Conservation (phyloP, 257 asterid genomes). For the Solanum appendiculatum region DNA sequence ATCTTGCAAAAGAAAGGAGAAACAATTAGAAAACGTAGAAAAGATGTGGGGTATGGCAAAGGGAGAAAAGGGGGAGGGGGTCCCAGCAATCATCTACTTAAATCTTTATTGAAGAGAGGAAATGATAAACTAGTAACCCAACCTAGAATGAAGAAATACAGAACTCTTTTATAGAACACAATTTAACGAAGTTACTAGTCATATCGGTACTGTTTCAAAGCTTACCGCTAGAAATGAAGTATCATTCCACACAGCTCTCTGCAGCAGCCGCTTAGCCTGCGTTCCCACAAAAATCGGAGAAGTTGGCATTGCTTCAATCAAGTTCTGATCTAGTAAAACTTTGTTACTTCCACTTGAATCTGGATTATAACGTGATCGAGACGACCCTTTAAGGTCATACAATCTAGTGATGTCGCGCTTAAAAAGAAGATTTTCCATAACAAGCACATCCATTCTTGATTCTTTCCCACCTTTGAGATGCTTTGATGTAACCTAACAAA, state of each 20-base stretch:
- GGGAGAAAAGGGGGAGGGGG: neutral
- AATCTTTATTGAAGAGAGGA: neutral
- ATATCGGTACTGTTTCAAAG: neutral
- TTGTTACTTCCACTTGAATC: conserved; percentile 85
- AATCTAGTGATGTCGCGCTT: conserved; percentile 67
- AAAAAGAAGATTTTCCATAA: conserved; percentile 94
- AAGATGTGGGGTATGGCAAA: neutral
- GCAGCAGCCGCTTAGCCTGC: conserved; percentile 72
- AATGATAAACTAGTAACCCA: neutral
- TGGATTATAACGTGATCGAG: conserved; percentile 83
- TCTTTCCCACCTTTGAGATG: conserved; percentile 90
- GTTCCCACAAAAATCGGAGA: conserved; percentile 91
- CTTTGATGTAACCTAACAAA: conserved; percentile 60
- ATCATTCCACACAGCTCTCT: conserved; percentile 97
- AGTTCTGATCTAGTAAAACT: conserved; percentile 86
- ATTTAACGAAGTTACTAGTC: neutral
- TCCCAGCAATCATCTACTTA: neutral
- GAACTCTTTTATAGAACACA: neutral
- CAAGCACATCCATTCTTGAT: conserved; percentile 79
- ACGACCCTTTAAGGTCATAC: conserved; percentile 92
- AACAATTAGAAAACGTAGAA: neutral
- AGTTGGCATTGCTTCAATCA: conserved; percentile 97
- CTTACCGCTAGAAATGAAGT: conserved; percentile 93
- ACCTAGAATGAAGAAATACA: neutral
- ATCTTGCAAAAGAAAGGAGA: neutral